A percentile compares a stretch with the other conserved stretches of the same genome.
Conservation (phyloP, 306 rosid genomes). For the Acmispon strigosus region DNA sequence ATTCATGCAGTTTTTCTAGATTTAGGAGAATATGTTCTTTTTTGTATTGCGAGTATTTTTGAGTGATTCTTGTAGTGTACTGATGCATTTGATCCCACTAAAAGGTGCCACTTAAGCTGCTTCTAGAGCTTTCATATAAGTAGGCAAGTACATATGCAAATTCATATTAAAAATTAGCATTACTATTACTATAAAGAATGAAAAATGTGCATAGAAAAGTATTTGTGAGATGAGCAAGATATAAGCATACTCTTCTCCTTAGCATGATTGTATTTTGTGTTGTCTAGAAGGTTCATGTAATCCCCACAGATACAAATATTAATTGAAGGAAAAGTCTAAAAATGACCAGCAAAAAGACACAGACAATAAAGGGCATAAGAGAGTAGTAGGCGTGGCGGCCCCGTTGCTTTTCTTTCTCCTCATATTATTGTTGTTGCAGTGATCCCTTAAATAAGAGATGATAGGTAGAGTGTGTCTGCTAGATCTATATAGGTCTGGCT, state of each 20-base stretch:
- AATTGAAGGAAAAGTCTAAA: conserved; percentile 10
- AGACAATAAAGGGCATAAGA: not conserved
- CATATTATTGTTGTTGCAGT: not conserved
- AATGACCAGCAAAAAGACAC: not conserved
- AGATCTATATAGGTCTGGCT: not conserved
- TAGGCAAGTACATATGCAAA: not conserved
- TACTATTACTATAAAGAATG: not conserved
- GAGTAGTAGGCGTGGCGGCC: not conserved
- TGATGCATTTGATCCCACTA: not conserved
- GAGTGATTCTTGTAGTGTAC: not conserved
- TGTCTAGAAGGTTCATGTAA: not conserved
- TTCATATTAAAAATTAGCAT: too few species aligned
- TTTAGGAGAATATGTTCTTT: too few species aligned
- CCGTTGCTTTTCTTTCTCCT: too few species aligned
- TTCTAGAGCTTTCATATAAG: not conserved
- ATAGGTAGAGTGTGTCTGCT: not conserved
- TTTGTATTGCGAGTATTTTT: not conserved
- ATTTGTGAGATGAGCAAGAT: too few species aligned
- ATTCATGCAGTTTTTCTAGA: not conserved
- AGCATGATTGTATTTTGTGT: not conserved
- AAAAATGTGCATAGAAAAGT: too few species aligned
- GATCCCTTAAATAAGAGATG: not conserved
- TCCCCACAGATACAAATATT: not conserved
- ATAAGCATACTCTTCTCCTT: not conserved
- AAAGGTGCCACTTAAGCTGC: not conserved